Percentiles rank a stretch among this genome's conserved stretches.
phyloP scores from a whole-genome alignment of 2,329 filamentous ascomycete species.

The Penicillium brevicompactum region DNA sequence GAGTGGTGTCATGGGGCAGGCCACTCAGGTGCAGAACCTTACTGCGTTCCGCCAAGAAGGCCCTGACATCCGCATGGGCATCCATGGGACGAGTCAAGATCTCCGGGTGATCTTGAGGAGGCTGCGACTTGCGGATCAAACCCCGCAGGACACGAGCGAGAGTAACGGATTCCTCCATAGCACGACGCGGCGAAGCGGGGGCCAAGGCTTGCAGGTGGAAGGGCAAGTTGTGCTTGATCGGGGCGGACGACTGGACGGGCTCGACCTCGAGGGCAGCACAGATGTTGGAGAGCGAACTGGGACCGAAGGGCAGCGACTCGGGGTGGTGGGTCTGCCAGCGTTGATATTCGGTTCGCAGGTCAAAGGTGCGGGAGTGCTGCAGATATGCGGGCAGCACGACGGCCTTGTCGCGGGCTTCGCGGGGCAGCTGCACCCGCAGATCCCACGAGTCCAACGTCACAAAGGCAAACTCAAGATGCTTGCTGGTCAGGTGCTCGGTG shows the following conservation, averaged over 20 bases:
- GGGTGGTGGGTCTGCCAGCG: conserved; percentile 98
- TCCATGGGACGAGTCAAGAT: conserved; percentile 95
- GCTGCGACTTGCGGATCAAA: conserved; percentile 93
- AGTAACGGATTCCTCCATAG: conserved; percentile 97
- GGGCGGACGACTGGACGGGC: conserved; percentile 93
- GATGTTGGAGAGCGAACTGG: conserved; percentile 94
- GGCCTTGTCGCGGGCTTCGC: conserved; percentile 96
- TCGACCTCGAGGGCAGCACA: conserved; percentile 98
- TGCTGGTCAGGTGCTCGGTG: conserved; percentile 83
- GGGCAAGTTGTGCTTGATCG: conserved; percentile 97
- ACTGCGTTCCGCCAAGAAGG: conserved; percentile 92
- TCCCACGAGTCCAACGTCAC: conserved; percentile 99
- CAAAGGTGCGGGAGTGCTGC: conserved; percentile 96
- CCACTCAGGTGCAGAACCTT: conserved; percentile 99
- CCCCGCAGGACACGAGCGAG: conserved; percentile 89
- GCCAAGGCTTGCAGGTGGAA: conserved; percentile 97
- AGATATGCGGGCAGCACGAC: conserved; percentile 95
- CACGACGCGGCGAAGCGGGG: conserved; percentile 89
- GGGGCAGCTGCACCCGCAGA: conserved; percentile 92
- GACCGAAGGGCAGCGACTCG: conserved; percentile 93
- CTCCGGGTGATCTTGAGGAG: conserved; percentile 88
- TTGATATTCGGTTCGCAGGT: conserved; percentile 95
- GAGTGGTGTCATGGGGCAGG: conserved; percentile 94
- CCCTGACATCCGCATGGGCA: conserved; percentile 91
- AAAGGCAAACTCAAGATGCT: conserved; percentile 96